phyloP scores from a whole-genome alignment of 108 stramenopile species.

The Cyclostephanos tholiformis region DNA sequence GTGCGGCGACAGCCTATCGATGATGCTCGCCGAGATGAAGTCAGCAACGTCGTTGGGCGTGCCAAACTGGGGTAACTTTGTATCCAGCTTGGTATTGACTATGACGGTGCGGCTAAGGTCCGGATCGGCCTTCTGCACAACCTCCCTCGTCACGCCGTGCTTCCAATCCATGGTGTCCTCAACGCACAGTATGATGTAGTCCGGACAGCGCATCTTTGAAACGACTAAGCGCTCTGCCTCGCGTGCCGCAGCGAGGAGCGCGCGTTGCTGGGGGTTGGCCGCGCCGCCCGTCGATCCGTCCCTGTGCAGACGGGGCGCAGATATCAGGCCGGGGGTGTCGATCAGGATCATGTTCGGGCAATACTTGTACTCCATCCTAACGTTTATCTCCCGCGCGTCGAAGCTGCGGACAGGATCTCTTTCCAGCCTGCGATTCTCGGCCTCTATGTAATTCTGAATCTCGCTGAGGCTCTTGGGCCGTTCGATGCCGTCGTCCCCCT shows the following conservation, averaged over 20 bases:
- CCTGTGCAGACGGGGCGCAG: conserved; percentile 68
- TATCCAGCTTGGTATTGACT: conserved; percentile 93
- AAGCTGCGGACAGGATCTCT: conserved; percentile 86
- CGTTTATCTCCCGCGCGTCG: conserved; percentile 89
- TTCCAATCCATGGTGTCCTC: conserved; percentile 96
- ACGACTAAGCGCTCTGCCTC: conserved; percentile 91
- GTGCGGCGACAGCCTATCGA: conserved; percentile 76
- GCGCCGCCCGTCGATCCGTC: conserved; percentile 39
- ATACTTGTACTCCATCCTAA: conserved; percentile 94
- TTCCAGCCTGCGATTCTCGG: conserved; percentile 88
- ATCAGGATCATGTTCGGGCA: conserved; percentile 96
- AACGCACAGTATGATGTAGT: conserved; percentile 94
- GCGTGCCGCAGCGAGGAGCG: conserved; percentile 70
- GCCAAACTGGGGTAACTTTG: conserved; percentile 92
- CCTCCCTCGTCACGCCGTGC: conserved; percentile 82
- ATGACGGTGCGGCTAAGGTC: conserved; percentile 91
- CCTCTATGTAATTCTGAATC: conserved; percentile 90
- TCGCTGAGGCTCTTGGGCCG: conserved; percentile 59
- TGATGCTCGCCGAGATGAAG: conserved; percentile 75
- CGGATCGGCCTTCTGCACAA: conserved; percentile 87
- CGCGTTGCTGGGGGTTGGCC: conserved; percentile 77
- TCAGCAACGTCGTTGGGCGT: conserved; percentile 80
- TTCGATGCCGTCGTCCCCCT: conserved; percentile 73
- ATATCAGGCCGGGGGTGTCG: conserved; percentile 92
- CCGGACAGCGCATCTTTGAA: conserved; percentile 83